Percentiles rank a stretch among this genome's conserved stretches.
These are phyloP conservation scores for Salvia sclarea DNA, from an alignment of 305 asterid species.

Conservation along the genomic window DNA sequence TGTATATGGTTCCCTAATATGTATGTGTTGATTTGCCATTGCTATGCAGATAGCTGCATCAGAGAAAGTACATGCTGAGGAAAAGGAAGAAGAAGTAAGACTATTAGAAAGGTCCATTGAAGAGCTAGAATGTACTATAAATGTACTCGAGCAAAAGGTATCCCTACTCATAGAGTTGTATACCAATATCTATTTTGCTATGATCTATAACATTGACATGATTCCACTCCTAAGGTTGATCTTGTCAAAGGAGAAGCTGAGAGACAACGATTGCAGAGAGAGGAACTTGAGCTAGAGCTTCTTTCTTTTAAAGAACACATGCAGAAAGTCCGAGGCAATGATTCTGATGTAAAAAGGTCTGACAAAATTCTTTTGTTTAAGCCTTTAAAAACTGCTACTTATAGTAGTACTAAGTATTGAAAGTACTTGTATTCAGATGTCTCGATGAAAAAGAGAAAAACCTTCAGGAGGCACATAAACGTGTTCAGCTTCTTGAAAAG, in stretches of 20 bases:
- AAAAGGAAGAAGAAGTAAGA: slow-evolving; percentile 88
- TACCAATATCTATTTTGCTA: neutral
- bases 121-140: slow-evolving; percentile 85
- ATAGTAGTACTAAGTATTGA: slow-evolving; percentile 25
- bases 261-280: slow-evolving; percentile 83
- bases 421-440: slow-evolving; percentile 46
- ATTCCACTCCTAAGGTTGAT: slow-evolving; percentile 57
- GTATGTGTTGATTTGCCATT: slow-evolving; percentile 9
- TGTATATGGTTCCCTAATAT: slow-evolving; percentile 21
- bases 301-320: slow-evolving; percentile 73
- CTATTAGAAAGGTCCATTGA: slow-evolving; percentile 85
- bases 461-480: slow-evolving; percentile 61
- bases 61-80: slow-evolving; percentile 58
- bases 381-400: slow-evolving; percentile 8
- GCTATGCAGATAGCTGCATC: slow-evolving; percentile 58
- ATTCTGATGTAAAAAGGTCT: slow-evolving; percentile 73
- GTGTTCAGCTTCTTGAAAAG: slow-evolving; percentile 73
- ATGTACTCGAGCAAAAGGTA: slow-evolving; percentile 95
- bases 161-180: slow-evolving; percentile 25
- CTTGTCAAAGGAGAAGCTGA: slow-evolving; percentile 94
- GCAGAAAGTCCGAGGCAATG: slow-evolving; percentile 58
- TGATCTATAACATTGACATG: slow-evolving; percentile 31
- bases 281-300: slow-evolving; percentile 95
- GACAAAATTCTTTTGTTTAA: slow-evolving; percentile 9
- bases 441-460: slow-evolving; percentile 63